phyloP scores from a whole-genome alignment of 1,284 basidiomycete species.

The Chalciporus sp. region DNA sequence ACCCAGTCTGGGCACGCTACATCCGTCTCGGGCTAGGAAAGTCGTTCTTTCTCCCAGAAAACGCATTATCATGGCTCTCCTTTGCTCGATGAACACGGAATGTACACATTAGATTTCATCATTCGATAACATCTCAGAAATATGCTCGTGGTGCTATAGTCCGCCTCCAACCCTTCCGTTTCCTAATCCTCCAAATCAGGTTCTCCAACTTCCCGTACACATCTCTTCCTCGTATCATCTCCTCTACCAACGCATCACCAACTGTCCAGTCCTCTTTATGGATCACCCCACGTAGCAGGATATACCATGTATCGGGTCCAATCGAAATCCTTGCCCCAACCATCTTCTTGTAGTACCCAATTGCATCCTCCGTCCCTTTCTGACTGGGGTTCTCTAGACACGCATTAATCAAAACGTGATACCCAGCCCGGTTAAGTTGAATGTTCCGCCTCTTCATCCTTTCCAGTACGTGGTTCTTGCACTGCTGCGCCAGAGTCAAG shows the following conservation, averaged over 20 bases:
- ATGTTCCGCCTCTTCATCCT: conserved; percentile 62
- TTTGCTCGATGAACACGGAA: conserved; percentile 21
- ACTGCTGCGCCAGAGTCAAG: conserved; percentile 43
- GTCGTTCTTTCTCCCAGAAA: conserved; percentile 63
- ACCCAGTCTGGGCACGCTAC: conserved; percentile 73
- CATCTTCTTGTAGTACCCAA: conserved; percentile 72
- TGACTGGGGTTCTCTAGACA: conserved; percentile 53
- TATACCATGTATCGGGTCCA: conserved; percentile 71
- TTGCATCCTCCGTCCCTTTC: conserved; percentile 54
- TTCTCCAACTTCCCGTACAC: conserved; percentile 42
- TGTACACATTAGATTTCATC: not conserved
- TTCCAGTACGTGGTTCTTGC: conserved; percentile 51
- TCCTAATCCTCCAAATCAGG: conserved; percentile 42
- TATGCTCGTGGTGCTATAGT: conserved; percentile 31
- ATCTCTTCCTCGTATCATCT: conserved; percentile 50
- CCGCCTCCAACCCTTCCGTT: conserved; percentile 31
- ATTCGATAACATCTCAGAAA: conserved; percentile 22
- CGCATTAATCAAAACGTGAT: conserved; percentile 73
- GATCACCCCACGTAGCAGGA: conserved; percentile 66
- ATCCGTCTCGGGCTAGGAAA: conserved; percentile 64
- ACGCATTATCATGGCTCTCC: conserved; percentile 22
- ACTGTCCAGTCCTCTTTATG: conserved; percentile 55
- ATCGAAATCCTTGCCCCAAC: conserved; percentile 48
- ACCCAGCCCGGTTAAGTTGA: conserved; percentile 61
- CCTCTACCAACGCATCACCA: conserved; percentile 59